A percentile compares a stretch with the other conserved stretches of the same genome.
phyloP scores from a whole-genome alignment of 139 green algal species.

The Chara braunii region DNA sequence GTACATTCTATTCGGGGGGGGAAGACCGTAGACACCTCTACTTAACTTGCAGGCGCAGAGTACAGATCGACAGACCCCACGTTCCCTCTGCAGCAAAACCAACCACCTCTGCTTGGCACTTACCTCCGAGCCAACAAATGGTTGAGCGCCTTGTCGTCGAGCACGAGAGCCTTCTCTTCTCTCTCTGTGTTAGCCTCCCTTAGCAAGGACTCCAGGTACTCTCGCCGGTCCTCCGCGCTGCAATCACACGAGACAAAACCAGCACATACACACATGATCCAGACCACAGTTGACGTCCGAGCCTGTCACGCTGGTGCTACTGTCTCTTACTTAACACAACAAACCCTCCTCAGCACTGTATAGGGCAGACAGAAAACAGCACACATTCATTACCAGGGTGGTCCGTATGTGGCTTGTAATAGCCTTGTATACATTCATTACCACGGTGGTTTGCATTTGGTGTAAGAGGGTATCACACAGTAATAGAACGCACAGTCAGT shows the following conservation, averaged over 20 bases:
- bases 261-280: conserved; percentile 1
- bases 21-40: too few relatives aligned
- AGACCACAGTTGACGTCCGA: not conserved
- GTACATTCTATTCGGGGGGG: too few relatives aligned
- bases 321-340: not conserved
- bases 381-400: not conserved
- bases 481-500: too few relatives aligned
- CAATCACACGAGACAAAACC: not conserved
- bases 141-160: conserved; percentile 11
- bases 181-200: conserved; percentile 4
- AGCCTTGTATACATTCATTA: too few relatives aligned
- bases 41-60: too few relatives aligned
- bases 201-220: conserved; percentile 23
- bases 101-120: too few relatives aligned
- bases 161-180: not conserved
- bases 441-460: too few relatives aligned
- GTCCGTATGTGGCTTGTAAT: not conserved
- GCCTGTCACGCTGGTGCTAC: not conserved
- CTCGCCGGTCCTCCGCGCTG: conserved; percentile 17
- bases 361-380: not conserved
- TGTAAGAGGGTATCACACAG: too few relatives aligned
- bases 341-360: not conserved
- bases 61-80: too few relatives aligned
- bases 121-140: conserved; percentile 15
- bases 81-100: too few relatives aligned